Percentiles rank a stretch among this genome's conserved stretches.
phyloP scores from a whole-genome alignment of 805 yeast species.

The Candida ipomoeae region DNA sequence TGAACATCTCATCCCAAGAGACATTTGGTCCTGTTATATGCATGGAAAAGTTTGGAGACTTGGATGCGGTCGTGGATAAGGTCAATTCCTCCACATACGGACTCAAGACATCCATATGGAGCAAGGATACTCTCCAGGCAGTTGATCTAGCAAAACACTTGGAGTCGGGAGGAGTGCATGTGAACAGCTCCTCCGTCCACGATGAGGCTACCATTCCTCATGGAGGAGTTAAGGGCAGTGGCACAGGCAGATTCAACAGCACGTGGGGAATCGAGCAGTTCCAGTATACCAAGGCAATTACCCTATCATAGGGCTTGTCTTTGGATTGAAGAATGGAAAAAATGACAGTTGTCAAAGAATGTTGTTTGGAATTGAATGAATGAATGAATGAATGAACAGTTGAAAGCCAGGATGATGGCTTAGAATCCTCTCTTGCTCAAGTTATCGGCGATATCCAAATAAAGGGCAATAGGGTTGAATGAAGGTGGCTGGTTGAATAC shows the following conservation, averaged over 20 bases:
- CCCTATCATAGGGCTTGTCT: slow-evolving; percentile 14
- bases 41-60: slow-evolving; percentile 23
- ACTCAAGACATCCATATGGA: slow-evolving; percentile 42
- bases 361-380: neutral
- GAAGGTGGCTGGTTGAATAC: slow-evolving; percentile 31
- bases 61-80: slow-evolving; percentile 6
- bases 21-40: slow-evolving; percentile 43
- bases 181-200: slow-evolving; percentile 29
- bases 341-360: too few relatives aligned
- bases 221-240: slow-evolving; percentile 42
- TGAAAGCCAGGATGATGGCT: neutral
- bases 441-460: slow-evolving; percentile 61
- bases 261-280: slow-evolving; percentile 45
- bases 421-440: slow-evolving; percentile 57
- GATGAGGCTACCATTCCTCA: slow-evolving; percentile 40
- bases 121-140: slow-evolving; percentile 32
- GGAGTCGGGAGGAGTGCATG: slow-evolving; percentile 40
- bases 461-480: slow-evolving; percentile 66
- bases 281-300: slow-evolving; percentile 32
- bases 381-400: neutral
- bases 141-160: slow-evolving; percentile 29
- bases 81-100: slow-evolving; percentile 26
- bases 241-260: slow-evolving; percentile 37
- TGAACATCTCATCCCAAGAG: slow-evolving; percentile 30
- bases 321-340: neutral